Evolutionary conservation across 306 rosid species (phyloP).

Genomic region (Quercus variabilis): DNA sequence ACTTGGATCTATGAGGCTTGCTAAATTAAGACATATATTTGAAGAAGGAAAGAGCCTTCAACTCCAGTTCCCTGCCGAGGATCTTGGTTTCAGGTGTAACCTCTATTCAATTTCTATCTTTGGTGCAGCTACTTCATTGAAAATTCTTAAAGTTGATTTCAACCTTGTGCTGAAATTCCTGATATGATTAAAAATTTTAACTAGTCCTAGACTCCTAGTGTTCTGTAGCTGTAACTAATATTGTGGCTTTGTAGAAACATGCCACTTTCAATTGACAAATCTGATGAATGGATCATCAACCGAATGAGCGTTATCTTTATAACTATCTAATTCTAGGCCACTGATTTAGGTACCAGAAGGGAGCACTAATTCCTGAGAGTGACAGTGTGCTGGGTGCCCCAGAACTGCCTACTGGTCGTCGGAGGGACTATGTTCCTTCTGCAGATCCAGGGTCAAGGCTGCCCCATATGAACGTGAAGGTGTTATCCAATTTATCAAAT

Average conservation of each 20-base stretch:
- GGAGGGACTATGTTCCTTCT: constrained; percentile 80
- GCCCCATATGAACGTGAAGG: constrained; percentile 79
- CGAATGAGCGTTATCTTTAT: constrained; percentile 15
- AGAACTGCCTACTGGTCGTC: constrained; percentile 60
- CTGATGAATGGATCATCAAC: constrained; percentile 18
- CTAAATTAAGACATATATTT: constrained; percentile 70
- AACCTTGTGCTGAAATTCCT: not conserved
- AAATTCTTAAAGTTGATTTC: constrained; percentile 9
- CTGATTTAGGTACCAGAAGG: constrained; percentile 63
- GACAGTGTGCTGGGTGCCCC: constrained; percentile 28
- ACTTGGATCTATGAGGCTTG: constrained; percentile 73
- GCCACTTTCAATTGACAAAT: constrained; percentile 5
- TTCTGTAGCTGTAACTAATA: constrained; percentile 1
- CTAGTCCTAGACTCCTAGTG: constrained; percentile 15
- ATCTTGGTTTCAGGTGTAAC: constrained; percentile 85
- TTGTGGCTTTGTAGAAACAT: not conserved
- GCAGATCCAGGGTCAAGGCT: constrained; percentile 81
- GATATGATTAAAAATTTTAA: constrained; percentile 2
- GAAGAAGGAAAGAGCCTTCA: constrained; percentile 97
- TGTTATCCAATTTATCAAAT: constrained; percentile 29
- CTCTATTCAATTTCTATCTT: constrained; percentile 19
- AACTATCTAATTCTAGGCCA: constrained; percentile 31
- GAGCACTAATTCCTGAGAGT: constrained; percentile 63
- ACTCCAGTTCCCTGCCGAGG: constrained; percentile 98
- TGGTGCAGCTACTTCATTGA: not conserved